phyloP scores from a whole-genome alignment of 805 yeast genomes.

The Cyberlindnera mycetangii region DNA sequence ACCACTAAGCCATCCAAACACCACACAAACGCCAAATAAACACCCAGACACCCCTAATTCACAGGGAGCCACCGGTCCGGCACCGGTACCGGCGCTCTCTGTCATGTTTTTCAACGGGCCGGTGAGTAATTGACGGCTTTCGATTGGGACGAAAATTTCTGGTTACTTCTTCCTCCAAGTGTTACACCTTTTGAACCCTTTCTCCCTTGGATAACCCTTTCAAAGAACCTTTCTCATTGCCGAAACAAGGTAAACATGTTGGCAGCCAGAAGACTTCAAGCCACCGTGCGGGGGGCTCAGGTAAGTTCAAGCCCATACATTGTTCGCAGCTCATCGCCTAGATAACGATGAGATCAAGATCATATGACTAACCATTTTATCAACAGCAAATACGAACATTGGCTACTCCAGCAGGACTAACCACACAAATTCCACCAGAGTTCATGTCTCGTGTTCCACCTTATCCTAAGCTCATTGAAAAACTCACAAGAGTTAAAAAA shows the following conservation, averaged over 20 bases:
- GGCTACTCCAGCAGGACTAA: conserved; percentile 23
- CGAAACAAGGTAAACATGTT: conserved; percentile 11
- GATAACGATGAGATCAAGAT: conserved; percentile 1
- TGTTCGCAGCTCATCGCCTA: background rate
- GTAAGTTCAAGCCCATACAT: conserved; percentile 6
- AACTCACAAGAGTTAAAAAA: conserved; percentile 58
- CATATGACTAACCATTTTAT: conserved; percentile 1
- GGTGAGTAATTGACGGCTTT: conserved; percentile 17
- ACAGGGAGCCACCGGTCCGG: background rate
- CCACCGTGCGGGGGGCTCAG: conserved; percentile 13
- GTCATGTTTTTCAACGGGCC: conserved; percentile 6
- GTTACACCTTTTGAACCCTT: background rate
- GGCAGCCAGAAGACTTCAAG: conserved; percentile 11
- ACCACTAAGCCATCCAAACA: too few relatives aligned
- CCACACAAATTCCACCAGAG: conserved; percentile 46
- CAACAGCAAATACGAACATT: conserved; percentile 18
- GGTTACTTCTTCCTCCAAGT: background rate
- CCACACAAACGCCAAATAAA: too few relatives aligned
- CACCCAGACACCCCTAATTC: background rate
- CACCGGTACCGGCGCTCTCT: conserved; percentile 6
- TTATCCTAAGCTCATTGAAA: conserved; percentile 67
- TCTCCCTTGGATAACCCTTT: background rate
- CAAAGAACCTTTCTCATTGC: background rate
- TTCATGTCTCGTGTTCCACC: conserved; percentile 81
- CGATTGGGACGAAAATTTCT: conserved; percentile 13